Percentiles rank a stretch among this genome's conserved stretches.
phyloP scores from a whole-genome alignment of 257 asterid species.

The Perilla frutescens region DNA sequence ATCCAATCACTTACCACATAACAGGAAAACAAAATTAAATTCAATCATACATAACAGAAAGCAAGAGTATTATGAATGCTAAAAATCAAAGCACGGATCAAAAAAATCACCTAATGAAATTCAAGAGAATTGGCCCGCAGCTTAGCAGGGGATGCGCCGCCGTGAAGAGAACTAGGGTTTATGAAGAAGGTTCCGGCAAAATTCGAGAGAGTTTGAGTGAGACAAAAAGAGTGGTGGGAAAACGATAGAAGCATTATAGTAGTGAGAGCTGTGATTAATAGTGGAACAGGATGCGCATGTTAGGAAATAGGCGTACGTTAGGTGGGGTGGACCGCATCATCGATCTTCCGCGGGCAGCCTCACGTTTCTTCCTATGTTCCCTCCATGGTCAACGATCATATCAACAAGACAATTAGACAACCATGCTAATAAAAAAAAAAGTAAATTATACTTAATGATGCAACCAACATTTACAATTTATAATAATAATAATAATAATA shows the following conservation, averaged over 20 bases:
- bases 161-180: constrained; percentile 45
- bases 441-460: no score
- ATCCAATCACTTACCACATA: background rate
- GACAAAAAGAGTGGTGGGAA: constrained; percentile 36
- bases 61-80: background rate
- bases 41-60: constrained; percentile 5
- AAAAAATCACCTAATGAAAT: constrained; percentile 36
- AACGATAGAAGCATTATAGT: constrained; percentile 14
- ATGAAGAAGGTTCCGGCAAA: constrained; percentile 35
- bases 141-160: constrained; percentile 38
- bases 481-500: no score
- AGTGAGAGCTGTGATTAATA: constrained; percentile 29
- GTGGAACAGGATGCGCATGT: constrained; percentile 19
- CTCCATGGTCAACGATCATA: constrained; percentile 7
- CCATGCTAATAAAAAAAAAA: no score
- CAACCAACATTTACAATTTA: no score
- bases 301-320: background rate
- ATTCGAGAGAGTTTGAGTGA: constrained; percentile 24
- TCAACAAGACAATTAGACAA: no score
- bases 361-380: background rate
- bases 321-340: background rate
- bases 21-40: background rate
- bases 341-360: background rate
- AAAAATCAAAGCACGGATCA: constrained; percentile 4
- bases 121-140: background rate